Conservation (phyloP, 495 filamentous ascomycete species). For the Thozetella sp. region DNA sequence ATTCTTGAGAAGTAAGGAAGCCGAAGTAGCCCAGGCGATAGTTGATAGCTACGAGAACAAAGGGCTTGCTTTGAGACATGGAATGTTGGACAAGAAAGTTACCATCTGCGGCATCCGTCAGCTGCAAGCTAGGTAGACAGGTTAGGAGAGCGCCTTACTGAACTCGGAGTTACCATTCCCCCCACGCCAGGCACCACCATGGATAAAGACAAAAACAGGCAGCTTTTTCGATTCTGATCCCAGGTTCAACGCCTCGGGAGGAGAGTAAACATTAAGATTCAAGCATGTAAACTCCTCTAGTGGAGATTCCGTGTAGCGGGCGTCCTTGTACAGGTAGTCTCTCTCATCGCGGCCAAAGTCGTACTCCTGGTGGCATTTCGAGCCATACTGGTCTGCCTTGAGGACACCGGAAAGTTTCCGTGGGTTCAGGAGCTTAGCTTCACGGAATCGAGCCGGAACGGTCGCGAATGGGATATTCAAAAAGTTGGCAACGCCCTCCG, state of each 20-base stretch:
- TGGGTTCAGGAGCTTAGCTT: not conserved
- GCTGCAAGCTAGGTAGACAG: not conserved
- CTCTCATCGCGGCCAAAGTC: not conserved
- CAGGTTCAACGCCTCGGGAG: not conserved
- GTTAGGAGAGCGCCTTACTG: not conserved
- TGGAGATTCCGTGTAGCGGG: not conserved
- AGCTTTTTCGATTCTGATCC: not conserved
- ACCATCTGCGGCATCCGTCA: not conserved
- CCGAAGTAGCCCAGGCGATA: slow-evolving; percentile 2
- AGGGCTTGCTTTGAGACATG: not conserved
- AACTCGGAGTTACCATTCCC: slow-evolving; percentile 1
- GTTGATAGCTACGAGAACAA: not conserved
- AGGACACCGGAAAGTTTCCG: not conserved
- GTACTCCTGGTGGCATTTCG: not conserved
- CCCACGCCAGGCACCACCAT: not conserved
- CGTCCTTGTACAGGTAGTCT: not conserved
- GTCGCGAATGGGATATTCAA: not conserved
- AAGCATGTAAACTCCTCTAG: not conserved
- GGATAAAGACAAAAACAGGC: not conserved
- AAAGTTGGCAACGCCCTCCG: not conserved
- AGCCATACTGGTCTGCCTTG: not conserved
- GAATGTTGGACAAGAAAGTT: not conserved
- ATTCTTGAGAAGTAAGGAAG: not conserved
- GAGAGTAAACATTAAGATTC: not conserved
- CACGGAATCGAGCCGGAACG: not conserved